Evolutionary conservation across 1,284 basidiomycete species (phyloP).

Genomic region (Tausonia pullulans): DNA sequence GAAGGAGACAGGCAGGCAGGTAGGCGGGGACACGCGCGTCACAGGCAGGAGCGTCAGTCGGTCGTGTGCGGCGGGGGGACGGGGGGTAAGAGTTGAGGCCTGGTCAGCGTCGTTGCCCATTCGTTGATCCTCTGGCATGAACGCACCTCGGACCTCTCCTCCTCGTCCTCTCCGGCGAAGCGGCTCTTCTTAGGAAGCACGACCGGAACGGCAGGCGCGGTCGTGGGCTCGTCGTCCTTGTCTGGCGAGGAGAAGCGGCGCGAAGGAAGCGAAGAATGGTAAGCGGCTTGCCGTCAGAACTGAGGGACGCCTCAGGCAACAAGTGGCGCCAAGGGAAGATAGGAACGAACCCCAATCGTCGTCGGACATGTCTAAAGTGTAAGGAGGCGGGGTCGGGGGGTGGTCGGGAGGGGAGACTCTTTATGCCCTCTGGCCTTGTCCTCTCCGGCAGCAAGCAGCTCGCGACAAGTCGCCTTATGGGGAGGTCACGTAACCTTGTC

Average conservation of each 20-base stretch:
- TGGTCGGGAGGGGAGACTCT: neutral
- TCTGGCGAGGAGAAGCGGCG: slow-evolving; percentile 17
- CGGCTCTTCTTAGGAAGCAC: slow-evolving; percentile 45
- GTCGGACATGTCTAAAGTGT: slow-evolving; percentile 11
- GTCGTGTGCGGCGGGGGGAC: neutral
- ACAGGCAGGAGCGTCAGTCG: neutral
- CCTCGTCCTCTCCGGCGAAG: slow-evolving; percentile 82
- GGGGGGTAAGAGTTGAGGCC: neutral
- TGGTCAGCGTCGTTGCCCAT: neutral
- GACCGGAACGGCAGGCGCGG: slow-evolving; percentile 35
- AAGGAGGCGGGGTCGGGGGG: neutral
- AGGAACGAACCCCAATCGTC: slow-evolving; percentile 10
- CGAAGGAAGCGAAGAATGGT: neutral
- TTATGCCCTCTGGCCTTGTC: neutral
- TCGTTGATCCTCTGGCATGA: slow-evolving; percentile 19
- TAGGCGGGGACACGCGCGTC: neutral
- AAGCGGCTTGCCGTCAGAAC: too few relatives aligned
- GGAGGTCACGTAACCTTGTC: too few relatives aligned
- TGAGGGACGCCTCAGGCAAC: too few relatives aligned
- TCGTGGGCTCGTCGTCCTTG: slow-evolving; percentile 42
- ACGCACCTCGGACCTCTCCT: slow-evolving; percentile 46
- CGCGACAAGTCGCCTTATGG: too few relatives aligned
- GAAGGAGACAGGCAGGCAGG: neutral
- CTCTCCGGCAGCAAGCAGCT: too few relatives aligned
- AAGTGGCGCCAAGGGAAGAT: neutral